Evolutionary conservation across 768 basidiomycete species (phyloP).

Genomic region (Rhizopogon vulgaris): DNA sequence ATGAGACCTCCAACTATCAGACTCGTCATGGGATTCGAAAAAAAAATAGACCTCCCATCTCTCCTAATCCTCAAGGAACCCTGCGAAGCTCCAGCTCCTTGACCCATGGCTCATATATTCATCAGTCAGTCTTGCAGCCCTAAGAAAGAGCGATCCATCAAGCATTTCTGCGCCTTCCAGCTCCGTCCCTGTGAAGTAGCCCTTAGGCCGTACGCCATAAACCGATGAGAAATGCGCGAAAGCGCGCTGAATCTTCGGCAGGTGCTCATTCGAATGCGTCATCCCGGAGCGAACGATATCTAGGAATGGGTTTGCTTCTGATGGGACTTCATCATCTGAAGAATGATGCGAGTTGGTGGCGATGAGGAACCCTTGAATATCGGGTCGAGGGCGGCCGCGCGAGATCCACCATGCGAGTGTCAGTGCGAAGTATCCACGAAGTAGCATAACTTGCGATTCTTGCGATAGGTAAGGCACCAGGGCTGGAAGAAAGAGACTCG

Average conservation of each 20-base stretch:
- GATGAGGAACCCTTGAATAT: conserved; percentile 38
- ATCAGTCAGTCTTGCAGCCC: conserved; percentile 42
- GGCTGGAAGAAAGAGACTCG: conserved; percentile 48
- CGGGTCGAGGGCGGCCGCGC: conserved; percentile 40
- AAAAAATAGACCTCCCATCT: no score
- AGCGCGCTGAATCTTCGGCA: conserved; percentile 38
- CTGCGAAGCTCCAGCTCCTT: no score
- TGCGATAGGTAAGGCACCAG: conserved; percentile 33
- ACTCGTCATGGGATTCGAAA: no score
- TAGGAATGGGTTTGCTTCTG: conserved; percentile 46
- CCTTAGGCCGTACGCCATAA: conserved; percentile 30
- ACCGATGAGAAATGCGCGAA: conserved; percentile 33
- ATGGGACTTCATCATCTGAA: not conserved
- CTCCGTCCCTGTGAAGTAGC: conserved; percentile 18
- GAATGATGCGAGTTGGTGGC: not conserved
- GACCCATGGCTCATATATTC: conserved; percentile 15
- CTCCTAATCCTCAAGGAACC: no score
- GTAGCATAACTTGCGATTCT: conserved; percentile 35
- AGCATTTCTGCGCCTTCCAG: conserved; percentile 31
- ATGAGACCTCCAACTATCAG: no score
- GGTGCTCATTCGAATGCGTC: conserved; percentile 46
- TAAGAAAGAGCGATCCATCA: conserved; percentile 55
- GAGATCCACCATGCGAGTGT: conserved; percentile 42
- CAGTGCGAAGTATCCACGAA: conserved; percentile 44
- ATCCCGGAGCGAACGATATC: conserved; percentile 42